Percentiles rank a stretch among this genome's conserved stretches.
phyloP scores from a whole-genome alignment of 208 protist genomes.

The Phytomonas sp. region DNA sequence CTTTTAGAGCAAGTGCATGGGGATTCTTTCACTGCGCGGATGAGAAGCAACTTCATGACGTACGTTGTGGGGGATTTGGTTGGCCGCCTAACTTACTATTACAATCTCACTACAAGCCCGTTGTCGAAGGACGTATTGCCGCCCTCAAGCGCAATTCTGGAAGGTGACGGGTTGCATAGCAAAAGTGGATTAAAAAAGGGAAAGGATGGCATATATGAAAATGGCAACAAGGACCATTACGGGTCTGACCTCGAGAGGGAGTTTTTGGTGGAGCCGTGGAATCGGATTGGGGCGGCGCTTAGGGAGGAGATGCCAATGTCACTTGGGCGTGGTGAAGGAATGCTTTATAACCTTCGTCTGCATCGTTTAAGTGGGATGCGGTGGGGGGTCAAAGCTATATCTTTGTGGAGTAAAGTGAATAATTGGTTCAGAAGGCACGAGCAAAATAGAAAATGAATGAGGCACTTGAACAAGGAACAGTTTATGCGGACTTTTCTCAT shows the following conservation, averaged over 20 bases:
- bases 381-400: conserved; percentile 17
- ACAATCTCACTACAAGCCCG: conserved; percentile 2
- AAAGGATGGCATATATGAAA: not conserved
- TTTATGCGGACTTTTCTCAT: not conserved
- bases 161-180: not conserved
- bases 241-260: conserved; percentile 5
- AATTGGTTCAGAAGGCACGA: not conserved
- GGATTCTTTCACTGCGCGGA: not conserved
- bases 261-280: conserved; percentile 66
- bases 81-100: conserved; percentile 2
- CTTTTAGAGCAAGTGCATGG: conserved; percentile 5
- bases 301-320: conserved; percentile 11
- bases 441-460: not conserved
- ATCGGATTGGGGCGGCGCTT: conserved; percentile 12
- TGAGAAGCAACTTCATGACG: conserved; percentile 1
- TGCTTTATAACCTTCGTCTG: conserved; percentile 54
- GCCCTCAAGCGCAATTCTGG: not conserved
- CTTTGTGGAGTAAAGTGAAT: not conserved
- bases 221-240: conserved; percentile 4
- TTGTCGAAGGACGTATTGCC: not conserved
- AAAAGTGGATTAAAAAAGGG: conserved; percentile 2
- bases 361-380: conserved; percentile 48
- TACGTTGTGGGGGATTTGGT: conserved; percentile 5
- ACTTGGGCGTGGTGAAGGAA: conserved; percentile 42
- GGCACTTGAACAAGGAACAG: not conserved